Evolutionary conservation across 345 rosid genomes (phyloP).

Genomic region (Boechera stricta): DNA sequence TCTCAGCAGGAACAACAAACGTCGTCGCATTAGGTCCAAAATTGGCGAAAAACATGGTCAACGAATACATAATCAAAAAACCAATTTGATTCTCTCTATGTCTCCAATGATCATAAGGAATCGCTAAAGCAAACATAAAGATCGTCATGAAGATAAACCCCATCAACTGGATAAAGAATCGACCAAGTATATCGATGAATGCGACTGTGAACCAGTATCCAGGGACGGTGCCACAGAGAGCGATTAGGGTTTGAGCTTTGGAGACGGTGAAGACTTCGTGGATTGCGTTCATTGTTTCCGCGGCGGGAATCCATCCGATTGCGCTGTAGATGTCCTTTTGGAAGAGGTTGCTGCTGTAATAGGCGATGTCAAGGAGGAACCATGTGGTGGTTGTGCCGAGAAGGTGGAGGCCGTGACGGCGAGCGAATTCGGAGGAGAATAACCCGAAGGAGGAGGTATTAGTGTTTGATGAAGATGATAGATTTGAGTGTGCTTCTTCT

Average conservation of each 20-base stretch:
- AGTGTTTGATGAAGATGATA: slow-evolving; percentile 25
- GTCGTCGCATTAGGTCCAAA: slow-evolving; percentile 77
- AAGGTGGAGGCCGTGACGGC: slow-evolving; percentile 68
- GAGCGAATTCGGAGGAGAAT: slow-evolving; percentile 53
- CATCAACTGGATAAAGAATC: slow-evolving; percentile 67
- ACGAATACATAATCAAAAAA: slow-evolving; percentile 58
- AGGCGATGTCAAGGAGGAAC: slow-evolving; percentile 77
- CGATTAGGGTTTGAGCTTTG: slow-evolving; percentile 61
- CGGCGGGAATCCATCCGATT: slow-evolving; percentile 57
- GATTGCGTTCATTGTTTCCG: slow-evolving; percentile 61
- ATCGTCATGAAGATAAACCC: slow-evolving; percentile 71
- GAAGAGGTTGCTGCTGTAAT: slow-evolving; percentile 66
- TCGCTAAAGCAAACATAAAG: slow-evolving; percentile 72
- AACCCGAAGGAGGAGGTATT: slow-evolving; percentile 46
- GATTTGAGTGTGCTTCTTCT: background rate
- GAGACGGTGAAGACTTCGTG: slow-evolving; percentile 63
- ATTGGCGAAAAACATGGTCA: slow-evolving; percentile 68
- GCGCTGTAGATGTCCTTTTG: slow-evolving; percentile 73
- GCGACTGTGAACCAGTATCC: slow-evolving; percentile 82
- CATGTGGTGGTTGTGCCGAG: slow-evolving; percentile 71
- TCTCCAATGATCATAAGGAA: slow-evolving; percentile 71
- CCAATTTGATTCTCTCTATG: slow-evolving; percentile 50
- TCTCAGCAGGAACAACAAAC: slow-evolving; percentile 69
- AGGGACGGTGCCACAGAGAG: slow-evolving; percentile 66
- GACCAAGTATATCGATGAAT: slow-evolving; percentile 62